These are phyloP conservation scores for Mycena crocata DNA, from an alignment of 768 basidiomycete species.

Conservation along the genomic window DNA sequence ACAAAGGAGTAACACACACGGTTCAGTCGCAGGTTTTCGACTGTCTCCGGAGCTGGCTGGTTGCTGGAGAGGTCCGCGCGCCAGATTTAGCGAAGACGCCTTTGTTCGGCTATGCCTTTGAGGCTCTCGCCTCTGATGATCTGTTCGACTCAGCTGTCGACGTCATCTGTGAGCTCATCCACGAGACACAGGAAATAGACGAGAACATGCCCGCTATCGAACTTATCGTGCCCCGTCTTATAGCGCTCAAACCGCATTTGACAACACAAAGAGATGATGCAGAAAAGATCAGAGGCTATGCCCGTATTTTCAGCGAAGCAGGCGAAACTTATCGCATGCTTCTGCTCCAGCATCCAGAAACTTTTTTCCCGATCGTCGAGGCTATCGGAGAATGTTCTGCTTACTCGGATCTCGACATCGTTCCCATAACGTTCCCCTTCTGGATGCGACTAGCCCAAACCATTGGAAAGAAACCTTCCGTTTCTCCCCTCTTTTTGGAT, in stretches of 20 bases:
- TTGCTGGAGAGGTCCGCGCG: slow-evolving; percentile 84
- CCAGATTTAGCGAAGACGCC: slow-evolving; percentile 76
- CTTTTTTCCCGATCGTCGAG: slow-evolving; percentile 95
- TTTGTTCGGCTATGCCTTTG: slow-evolving; percentile 85
- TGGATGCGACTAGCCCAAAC: slow-evolving; percentile 97
- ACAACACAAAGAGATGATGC: slow-evolving; percentile 76
- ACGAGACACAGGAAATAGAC: slow-evolving; percentile 97
- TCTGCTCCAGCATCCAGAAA: slow-evolving; percentile 88
- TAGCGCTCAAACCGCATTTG: slow-evolving; percentile 75
- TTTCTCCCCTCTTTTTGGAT: slow-evolving; percentile 81
- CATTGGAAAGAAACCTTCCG: slow-evolving; percentile 79
- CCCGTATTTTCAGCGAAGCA: slow-evolving; percentile 95
- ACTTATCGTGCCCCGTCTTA: slow-evolving; percentile 87
- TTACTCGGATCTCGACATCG: slow-evolving; percentile 94
- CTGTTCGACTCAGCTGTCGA: slow-evolving; percentile 96
- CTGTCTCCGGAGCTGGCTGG: slow-evolving; percentile 89
- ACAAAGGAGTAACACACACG: slow-evolving; percentile 80
- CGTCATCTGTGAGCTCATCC: slow-evolving; percentile 92
- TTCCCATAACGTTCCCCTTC: slow-evolving; percentile 97
- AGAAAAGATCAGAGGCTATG: slow-evolving; percentile 89
- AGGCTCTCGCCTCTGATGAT: slow-evolving; percentile 83
- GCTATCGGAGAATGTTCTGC: slow-evolving; percentile 95
- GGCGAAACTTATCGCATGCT: slow-evolving; percentile 95
- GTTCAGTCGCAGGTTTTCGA: slow-evolving; percentile 88
- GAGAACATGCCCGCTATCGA: slow-evolving; percentile 93